These are phyloP conservation scores for Themeda triandra DNA, from an alignment of 176 grass and related monocot species.

Conservation along the genomic window DNA sequence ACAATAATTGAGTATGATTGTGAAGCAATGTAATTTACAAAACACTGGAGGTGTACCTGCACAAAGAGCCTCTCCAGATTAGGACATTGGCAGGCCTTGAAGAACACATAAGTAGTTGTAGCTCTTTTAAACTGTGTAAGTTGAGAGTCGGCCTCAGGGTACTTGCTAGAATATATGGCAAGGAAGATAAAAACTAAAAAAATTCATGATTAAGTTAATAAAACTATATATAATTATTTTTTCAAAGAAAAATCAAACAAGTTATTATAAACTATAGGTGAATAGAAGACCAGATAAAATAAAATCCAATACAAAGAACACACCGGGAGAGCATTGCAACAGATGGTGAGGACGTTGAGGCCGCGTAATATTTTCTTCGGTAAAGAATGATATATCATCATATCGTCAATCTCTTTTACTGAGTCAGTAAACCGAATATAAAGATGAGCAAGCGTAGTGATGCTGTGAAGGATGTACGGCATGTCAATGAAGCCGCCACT, in stretches of 20 bases:
- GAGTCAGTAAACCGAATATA: background rate
- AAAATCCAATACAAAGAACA: background rate
- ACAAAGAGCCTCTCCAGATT: conserved; percentile 52
- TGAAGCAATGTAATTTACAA: background rate
- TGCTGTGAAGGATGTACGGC: background rate
- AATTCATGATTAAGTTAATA: background rate
- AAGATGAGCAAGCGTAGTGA: background rate
- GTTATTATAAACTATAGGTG: background rate
- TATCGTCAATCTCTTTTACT: background rate
- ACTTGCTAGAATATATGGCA: background rate
- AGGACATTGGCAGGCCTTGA: conserved; percentile 34
- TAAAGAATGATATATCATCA: background rate
- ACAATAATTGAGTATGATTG: background rate
- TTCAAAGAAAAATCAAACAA: no score
- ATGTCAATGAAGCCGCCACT: background rate
- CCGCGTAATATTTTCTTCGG: background rate
- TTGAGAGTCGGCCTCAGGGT: background rate
- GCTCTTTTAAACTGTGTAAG: background rate
- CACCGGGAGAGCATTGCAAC: background rate
- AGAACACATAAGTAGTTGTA: conserved; percentile 49
- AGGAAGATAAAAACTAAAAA: background rate
- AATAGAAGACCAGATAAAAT: background rate
- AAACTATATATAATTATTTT: background rate
- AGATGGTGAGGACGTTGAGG: background rate
- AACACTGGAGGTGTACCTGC: background rate